Conservation (phyloP, 2,329 filamentous ascomycete species). For the Penicillium sp. region DNA sequence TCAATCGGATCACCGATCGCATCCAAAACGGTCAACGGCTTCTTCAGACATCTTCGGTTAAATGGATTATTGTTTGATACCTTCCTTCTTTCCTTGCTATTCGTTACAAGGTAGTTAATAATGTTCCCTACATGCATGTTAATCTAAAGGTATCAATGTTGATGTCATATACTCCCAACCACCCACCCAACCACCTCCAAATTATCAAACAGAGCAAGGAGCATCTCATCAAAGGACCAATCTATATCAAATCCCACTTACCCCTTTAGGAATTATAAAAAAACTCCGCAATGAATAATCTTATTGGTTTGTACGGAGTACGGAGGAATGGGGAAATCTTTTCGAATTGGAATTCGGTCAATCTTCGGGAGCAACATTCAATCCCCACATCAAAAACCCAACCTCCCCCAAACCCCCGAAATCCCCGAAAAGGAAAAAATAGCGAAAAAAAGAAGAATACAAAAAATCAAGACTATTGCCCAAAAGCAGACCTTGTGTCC, state of each 20-base stretch:
- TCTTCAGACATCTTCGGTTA: neutral
- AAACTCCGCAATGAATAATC: neutral
- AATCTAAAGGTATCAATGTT: neutral
- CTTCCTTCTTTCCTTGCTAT: neutral
- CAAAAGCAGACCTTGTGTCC: neutral
- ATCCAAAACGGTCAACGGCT: conserved; percentile 3
- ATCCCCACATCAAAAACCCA: conserved; percentile 5
- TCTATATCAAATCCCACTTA: conserved; percentile 3
- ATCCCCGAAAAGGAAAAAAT: neutral
- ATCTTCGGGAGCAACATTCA: conserved; percentile 11
- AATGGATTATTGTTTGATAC: neutral
- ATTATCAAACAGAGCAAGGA: conserved; percentile 9
- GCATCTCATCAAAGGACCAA: conserved; percentile 1
- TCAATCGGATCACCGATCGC: conserved; percentile 15
- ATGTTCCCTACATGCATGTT: neutral
- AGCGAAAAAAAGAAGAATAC: neutral
- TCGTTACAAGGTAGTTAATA: neutral
- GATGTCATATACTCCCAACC: conserved; percentile 8
- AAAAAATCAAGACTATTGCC: neutral
- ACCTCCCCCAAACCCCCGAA: conserved; percentile 3
- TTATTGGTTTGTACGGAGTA: conserved; percentile 1
- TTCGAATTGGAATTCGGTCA: conserved; percentile 14
- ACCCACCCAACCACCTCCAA: conserved; percentile 4
- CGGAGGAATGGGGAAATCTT: neutral
- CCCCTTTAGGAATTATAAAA: neutral